These are phyloP conservation scores for Dichotomopilus funicola DNA, from an alignment of 2,329 filamentous ascomycete species.

Conservation along the genomic window DNA sequence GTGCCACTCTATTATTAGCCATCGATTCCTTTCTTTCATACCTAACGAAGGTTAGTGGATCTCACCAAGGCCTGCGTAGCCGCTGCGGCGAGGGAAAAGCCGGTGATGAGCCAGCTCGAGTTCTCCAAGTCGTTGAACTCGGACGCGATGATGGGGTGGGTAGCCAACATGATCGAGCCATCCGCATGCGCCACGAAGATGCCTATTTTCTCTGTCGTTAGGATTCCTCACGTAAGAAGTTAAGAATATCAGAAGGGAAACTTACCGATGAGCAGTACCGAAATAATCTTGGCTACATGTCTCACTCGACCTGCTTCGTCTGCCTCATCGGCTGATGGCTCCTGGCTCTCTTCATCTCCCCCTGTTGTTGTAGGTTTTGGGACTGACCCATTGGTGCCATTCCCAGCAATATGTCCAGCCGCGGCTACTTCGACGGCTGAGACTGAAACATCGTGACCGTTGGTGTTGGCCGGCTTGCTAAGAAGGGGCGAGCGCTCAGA, in stretches of 20 bases:
- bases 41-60: neutral
- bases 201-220: slow-evolving; percentile 29
- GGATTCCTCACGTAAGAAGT: neutral
- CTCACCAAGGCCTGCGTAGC: slow-evolving; percentile 44
- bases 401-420: neutral
- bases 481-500: slow-evolving; percentile 16
- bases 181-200: slow-evolving; percentile 63
- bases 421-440: slow-evolving; percentile 2
- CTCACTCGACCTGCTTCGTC: neutral
- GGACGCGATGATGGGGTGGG: slow-evolving; percentile 55
- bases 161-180: slow-evolving; percentile 58
- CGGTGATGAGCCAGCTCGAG: slow-evolving; percentile 52
- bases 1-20: neutral
- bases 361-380: slow-evolving; percentile 1
- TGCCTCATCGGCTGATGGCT: neutral
- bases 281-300: slow-evolving; percentile 20
- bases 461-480: neutral
- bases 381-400: neutral
- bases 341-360: slow-evolving; percentile 15
- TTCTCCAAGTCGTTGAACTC: slow-evolving; percentile 51
- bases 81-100: slow-evolving; percentile 44
- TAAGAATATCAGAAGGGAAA: neutral
- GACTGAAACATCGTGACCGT: neutral
- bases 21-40: neutral
- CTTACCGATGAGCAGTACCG: slow-evolving; percentile 20